Evolutionary conservation across 2,329 filamentous ascomycete genomes (phyloP), one percentile per base, ranked within the genome.

Genomic region (Aureobasidium sp.): DNA sequence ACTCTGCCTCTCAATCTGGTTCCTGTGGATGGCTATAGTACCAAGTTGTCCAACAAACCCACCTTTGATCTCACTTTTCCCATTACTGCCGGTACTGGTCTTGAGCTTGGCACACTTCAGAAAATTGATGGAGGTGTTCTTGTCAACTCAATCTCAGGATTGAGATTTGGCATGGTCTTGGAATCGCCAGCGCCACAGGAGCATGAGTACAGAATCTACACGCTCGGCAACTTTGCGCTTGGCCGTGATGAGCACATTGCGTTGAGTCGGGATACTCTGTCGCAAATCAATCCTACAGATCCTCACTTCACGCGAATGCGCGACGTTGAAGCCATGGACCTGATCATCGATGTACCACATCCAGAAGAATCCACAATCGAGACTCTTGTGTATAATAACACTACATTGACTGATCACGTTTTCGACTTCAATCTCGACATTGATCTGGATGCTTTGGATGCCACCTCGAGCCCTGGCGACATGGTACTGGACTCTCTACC

Each of bases 161-260:
- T 87, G 17, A 77, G 82, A 58, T 73, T 92, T 3, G 84, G 84
- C 43, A 81, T 92, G 74, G 79, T 88, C n/a, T 77, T 84, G 29
- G 86, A 89, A 68, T 77, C 80, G 0, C 75, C 75, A 23, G 69
- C 68, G 0, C 59, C 70, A 2, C 74, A 78, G 17, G 73, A 79
- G 10, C 72, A 75, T 27, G 73, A 77, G 15, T 91, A 88, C 79
- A 81, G 86, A 60, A 86, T 97, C 43, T 89, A 88, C 61, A 87
- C 88, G 46, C 85, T 96, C 63, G 91, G 90, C 43, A 89, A 88
- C 65, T 82, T 92, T 42, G 83, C 88, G 0, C 78, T 99, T 3
- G 93, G 93, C 4, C 86, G 88, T 50, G 90, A 97, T 69, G 93
- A 97, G 73, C 89, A 87, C 64, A 84, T 96, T 21, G 89, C 89